Base-by-base conservation (phyloP, 108 stramenopile species). In the Cyclotella sp. region DNA sequence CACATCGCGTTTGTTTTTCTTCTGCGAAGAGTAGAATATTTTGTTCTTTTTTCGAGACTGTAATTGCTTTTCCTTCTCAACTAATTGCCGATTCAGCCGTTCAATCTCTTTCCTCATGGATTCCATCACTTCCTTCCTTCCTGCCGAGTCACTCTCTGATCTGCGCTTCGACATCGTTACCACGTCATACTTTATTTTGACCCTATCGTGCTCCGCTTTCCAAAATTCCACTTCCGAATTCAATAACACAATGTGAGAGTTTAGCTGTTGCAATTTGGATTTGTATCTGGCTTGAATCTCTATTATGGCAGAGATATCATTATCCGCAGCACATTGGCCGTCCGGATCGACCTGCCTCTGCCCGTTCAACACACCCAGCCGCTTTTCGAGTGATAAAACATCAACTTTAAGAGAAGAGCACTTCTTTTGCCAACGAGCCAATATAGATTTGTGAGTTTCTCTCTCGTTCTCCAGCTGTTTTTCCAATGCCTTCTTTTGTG, bases 201-300 rank as follows among this genome's bases (percentile, higher is more conserved):
- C 22, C 22, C 24, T 26, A 24, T 24, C 24, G 24, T 55, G 55
- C 24, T 55, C 55, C 1, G 11, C 21, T 55, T 55, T 55, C 55
- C 55, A 55, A 55, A 55, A 55, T n/a, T 24, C 55, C 6, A 55
- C 55, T 24, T 55, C 55, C 5, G 55, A 55, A 26, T 55, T 55
- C 55, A 55, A 24, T 22, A 55, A 22, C 2, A 26, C 55, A 12
- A 55, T 24, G 24, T 55, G 55, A 55, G 7, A 24, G 55, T 55
- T 55, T 55, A 55, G 55, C 24, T 55, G 55, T 26, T 55, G 55
- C 55, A 55, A 26, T 8, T 55, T 55, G 19, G 12, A 3, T n/a
- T 55, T 55, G 55, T 55, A 55, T n/a, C 24, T 55, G 55, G 11
- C 24, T 9, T 55, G 11, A 12, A 55, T n/a, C 11, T 55, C 55